Base-by-base conservation (phyloP, 2,329 filamentous ascomycete species). In the Ceratocystiopsis minuta region DNA sequence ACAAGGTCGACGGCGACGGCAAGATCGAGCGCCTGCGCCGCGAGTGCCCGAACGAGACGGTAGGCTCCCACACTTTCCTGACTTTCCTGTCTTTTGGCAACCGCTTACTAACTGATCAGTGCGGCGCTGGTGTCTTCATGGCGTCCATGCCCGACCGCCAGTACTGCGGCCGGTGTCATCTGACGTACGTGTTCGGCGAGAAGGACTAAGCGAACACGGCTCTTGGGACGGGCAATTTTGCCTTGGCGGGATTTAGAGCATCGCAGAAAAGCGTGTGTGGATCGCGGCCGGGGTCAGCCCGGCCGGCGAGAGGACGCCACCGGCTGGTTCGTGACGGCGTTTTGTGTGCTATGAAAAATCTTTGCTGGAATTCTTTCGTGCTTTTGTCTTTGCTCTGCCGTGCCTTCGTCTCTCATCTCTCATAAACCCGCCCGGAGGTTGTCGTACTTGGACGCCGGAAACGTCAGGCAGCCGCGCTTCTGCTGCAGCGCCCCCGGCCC, bases 61-160 rank as follows among this genome's bases (percentile, higher is more conserved):
- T 90, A 67, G 70, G 82, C 7, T 34, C 1, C 16, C 28, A 31
- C n/a, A 2, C 9, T 17, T 15, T 24, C 1, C 6, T n/a, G 4
- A 3, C 16, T 5, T 11, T 12, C 2, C 4, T 16, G 1, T 31
- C 13, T 18, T 20, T 20, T 7, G 24, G 24, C 7, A 6, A 6
- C 11, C 20, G 0, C 7, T 14, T 6, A 18, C 43, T n/a, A 37
- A 44, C 38, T 33, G 4, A 1, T 5, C 50, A 93, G 86, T 98
- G 90, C 68, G 90, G 90, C 77, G 90, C 92, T 59, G 90, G 90
- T 87, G 80, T 98, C 73, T 98, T 98, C 82, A 98, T 98, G 90
- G 90, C 90, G 64, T 85, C 90, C 64, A 96, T 96, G 87, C 81
- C 93, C 70, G 93, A 98, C 72, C 85, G 90, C 65, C 92, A 98